A percentile compares a stretch with the other conserved stretches of the same genome.
Evolutionary conservation across 2,329 filamentous ascomycete genomes (phyloP).

Genomic region (Fusarium verticillioides): DNA sequence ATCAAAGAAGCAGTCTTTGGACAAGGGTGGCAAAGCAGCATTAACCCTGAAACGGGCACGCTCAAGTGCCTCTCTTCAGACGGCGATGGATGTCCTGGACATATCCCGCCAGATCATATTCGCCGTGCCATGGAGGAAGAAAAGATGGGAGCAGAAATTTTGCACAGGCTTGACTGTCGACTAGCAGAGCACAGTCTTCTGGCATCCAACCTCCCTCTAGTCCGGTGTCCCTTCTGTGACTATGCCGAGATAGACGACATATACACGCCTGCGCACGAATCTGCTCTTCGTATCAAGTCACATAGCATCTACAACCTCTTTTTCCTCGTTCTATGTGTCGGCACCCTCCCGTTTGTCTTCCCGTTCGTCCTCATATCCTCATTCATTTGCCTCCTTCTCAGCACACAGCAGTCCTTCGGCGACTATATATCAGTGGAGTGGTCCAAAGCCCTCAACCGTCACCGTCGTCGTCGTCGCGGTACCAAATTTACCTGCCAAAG

Average conservation of each 20-base stretch:
- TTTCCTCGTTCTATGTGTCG: constrained; percentile 64
- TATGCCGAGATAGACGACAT: constrained; percentile 90
- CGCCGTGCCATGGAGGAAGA: constrained; percentile 77
- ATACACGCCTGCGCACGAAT: constrained; percentile 68
- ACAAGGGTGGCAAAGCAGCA: constrained; percentile 87
- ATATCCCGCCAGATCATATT: constrained; percentile 75
- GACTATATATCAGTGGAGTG: constrained; percentile 60
- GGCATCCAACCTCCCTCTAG: constrained; percentile 77
- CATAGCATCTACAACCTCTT: constrained; percentile 60
- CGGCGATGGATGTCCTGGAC: constrained; percentile 76
- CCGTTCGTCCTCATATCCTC: constrained; percentile 61
- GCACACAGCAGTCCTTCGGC: constrained; percentile 56
- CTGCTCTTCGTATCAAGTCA: constrained; percentile 66
- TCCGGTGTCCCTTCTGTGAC: constrained; percentile 88
- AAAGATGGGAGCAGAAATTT: constrained; percentile 75
- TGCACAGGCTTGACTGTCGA: constrained; percentile 81
- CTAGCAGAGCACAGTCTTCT: constrained; percentile 80
- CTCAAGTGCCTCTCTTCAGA: constrained; percentile 85
- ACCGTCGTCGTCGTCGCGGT: constrained; percentile 76
- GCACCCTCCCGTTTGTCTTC: constrained; percentile 67
- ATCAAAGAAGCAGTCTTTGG: constrained; percentile 91
- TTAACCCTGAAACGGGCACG: constrained; percentile 77
- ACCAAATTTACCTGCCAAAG: constrained; percentile 82
- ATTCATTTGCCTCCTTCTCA: constrained; percentile 57
- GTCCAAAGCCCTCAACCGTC: constrained; percentile 69